Base-by-base conservation (phyloP, 768 basidiomycete genomes). In the Boletellus ananiceps region DNA sequence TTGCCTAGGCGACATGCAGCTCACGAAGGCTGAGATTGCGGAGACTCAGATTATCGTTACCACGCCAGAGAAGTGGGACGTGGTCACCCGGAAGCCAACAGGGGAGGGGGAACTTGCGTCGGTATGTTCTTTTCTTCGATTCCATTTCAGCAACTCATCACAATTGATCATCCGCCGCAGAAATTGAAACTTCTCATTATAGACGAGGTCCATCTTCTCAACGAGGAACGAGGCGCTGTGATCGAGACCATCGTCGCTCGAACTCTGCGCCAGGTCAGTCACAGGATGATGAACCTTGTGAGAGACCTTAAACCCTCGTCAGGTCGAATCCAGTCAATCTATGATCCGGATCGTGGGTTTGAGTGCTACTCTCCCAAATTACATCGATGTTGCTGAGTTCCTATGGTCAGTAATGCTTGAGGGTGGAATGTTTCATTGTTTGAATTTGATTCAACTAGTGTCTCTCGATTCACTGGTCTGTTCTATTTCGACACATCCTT, bases 11-110 rank as follows among this genome's bases (percentile, higher is more conserved):
- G 96, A 99, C 61, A 98, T 98, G 94, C 96, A 98, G 66, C 70
- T 99, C 65, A 92, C 96, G 14, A 87, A 88, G 66, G 78, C 83
- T 33, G 95, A 98, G 70, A 93, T 99, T 51, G 86, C 88, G 1
- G 83, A 88, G 67, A 98, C 96, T 9, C 95, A 97, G 63, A 86
- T 99, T 39, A 98, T 99, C 50, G 93, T 99, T 7, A 99, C 96
- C 2, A 99, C 96, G 1, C 96, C 96, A 0, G 96, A 99, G 66
- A 99, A 99, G 67, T 99, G 96, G 96, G 96, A 98, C 57, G 96
- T 99, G 0, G 96, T 99, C 3, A 99, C 96, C 8, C 75, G 96
- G 53, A 98, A 96, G 65, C 93, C 95, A 1, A 93, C 88, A 1
- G 93, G 94, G 8, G 96, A 98, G 71, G 95, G 93, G 12, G 94